These are phyloP conservation scores for Delphinella strobiligena DNA, from an alignment of 2,329 filamentous ascomycete genomes.

Conservation along the genomic window DNA sequence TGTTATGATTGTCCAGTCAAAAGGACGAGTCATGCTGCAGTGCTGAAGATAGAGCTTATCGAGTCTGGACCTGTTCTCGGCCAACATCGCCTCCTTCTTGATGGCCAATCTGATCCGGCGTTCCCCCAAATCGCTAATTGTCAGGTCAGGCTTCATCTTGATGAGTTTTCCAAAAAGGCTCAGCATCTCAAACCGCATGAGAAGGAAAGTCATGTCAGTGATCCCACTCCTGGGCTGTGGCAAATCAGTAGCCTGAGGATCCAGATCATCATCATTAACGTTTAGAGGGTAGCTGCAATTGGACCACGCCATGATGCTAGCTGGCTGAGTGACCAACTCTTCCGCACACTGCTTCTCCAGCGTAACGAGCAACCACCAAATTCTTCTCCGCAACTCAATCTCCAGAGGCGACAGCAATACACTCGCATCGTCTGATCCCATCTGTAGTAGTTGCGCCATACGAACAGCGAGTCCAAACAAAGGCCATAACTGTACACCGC, in stretches of 20 bases:
- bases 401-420: slow-evolving; percentile 12
- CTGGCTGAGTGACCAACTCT: slow-evolving; percentile 12
- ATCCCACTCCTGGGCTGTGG: slow-evolving; percentile 13
- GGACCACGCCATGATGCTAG: slow-evolving; percentile 13
- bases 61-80: slow-evolving; percentile 8
- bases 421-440: slow-evolving; percentile 11
- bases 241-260: slow-evolving; percentile 10
- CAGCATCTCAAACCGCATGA: slow-evolving; percentile 15
- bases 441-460: slow-evolving; percentile 12
- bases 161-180: slow-evolving; percentile 11
- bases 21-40: slow-evolving; percentile 14
- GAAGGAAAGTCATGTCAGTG: slow-evolving; percentile 15
- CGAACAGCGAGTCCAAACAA: slow-evolving; percentile 13
- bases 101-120: not conserved
- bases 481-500: slow-evolving; percentile 9
- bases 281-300: slow-evolving; percentile 14
- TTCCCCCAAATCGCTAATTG: not conserved
- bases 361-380: slow-evolving; percentile 15
- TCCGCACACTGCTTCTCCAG: slow-evolving; percentile 17
- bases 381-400: slow-evolving; percentile 9
- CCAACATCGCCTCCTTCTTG: slow-evolving; percentile 8
- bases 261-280: slow-evolving; percentile 17
- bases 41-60: slow-evolving; percentile 12
- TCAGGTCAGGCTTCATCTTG: not conserved
- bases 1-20: slow-evolving; percentile 16